phyloP scores from a whole-genome alignment of 2,329 filamentous ascomycete species.

The Trichoderma lentiforme region DNA sequence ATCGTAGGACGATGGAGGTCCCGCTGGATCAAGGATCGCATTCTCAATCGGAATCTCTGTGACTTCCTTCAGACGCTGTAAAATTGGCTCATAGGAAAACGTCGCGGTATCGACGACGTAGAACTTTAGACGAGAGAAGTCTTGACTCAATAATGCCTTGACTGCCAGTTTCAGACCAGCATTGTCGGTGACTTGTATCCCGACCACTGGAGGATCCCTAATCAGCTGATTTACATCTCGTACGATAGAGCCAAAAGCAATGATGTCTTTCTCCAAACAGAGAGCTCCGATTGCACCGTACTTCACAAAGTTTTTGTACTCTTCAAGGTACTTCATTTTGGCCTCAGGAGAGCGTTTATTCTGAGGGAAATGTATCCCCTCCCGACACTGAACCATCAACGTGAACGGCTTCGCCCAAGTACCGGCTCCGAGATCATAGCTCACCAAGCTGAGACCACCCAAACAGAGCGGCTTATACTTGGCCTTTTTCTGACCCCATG shows the following conservation, averaged over 20 bases:
- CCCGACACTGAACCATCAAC: conserved; percentile 40
- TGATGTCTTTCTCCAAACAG: conserved; percentile 45
- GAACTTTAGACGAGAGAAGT: conserved; percentile 39
- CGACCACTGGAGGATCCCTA: conserved; percentile 43
- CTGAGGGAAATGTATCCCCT: conserved; percentile 44
- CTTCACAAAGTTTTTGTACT: conserved; percentile 50
- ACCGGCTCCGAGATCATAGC: conserved; percentile 36
- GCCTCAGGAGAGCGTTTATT: conserved; percentile 25
- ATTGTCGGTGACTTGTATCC: conserved; percentile 49
- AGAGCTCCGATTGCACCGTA: conserved; percentile 62
- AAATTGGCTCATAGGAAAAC: conserved; percentile 67
- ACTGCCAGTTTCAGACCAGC: conserved; percentile 47
- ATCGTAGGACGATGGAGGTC: conserved; percentile 15
- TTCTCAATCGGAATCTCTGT: conserved; percentile 53
- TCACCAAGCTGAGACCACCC: conserved; percentile 35
- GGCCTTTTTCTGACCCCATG: conserved; percentile 47
- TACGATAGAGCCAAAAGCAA: conserved; percentile 59
- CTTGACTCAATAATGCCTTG: conserved; percentile 35
- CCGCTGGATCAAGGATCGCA: conserved; percentile 42
- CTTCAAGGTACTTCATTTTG: conserved; percentile 44
- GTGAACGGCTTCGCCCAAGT: conserved; percentile 31
- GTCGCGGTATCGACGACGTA: conserved; percentile 61
- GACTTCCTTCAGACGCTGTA: conserved; percentile 56
- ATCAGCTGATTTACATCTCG: conserved; percentile 48
- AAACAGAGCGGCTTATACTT: conserved; percentile 40